phyloP scores from a whole-genome alignment of 1,139 yeast genomes.

The Lodderomyces orthopsilosis region DNA sequence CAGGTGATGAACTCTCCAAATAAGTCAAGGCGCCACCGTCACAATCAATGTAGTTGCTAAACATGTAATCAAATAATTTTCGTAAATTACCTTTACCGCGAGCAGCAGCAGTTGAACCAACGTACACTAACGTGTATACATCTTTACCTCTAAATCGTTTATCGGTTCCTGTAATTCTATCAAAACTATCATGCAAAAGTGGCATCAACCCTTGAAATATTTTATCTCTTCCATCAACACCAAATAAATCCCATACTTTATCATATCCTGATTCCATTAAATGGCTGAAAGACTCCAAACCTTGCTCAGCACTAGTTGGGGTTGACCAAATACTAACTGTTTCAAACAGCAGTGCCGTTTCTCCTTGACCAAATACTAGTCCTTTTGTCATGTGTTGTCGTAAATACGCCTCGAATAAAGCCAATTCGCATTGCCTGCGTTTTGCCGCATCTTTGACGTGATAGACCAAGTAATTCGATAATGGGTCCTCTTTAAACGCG shows the following conservation, averaged over 20 bases:
- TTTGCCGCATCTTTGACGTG: constrained; percentile 39
- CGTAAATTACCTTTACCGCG: constrained; percentile 70
- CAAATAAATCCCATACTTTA: constrained; percentile 49
- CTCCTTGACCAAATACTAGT: constrained; percentile 48
- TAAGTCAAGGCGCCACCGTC: constrained; percentile 43
- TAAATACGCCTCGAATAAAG: constrained; percentile 55
- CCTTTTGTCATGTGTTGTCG: constrained; percentile 59
- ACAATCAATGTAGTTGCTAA: constrained; percentile 48
- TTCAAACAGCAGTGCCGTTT: constrained; percentile 48
- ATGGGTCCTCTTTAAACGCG: constrained; percentile 52
- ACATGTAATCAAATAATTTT: constrained; percentile 55
- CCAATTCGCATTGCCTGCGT: constrained; percentile 40
- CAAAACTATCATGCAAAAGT: constrained; percentile 51
- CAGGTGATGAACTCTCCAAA: constrained; percentile 55
- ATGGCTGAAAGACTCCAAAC: constrained; percentile 50
- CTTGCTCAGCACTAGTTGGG: constrained; percentile 44
- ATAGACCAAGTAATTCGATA: constrained; percentile 46
- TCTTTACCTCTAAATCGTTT: constrained; percentile 37
- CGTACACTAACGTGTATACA: constrained; percentile 57
- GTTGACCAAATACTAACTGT: constrained; percentile 64
- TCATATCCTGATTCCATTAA: constrained; percentile 59
- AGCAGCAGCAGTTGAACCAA: constrained; percentile 57
- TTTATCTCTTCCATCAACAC: constrained; percentile 52
- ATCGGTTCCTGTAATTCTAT: constrained; percentile 33
- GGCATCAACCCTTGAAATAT: constrained; percentile 58